A percentile compares a stretch with the other conserved stretches of the same genome.
Evolutionary conservation across 352 stramenopile species (phyloP).

Genomic region (Phytophthora multivora): DNA sequence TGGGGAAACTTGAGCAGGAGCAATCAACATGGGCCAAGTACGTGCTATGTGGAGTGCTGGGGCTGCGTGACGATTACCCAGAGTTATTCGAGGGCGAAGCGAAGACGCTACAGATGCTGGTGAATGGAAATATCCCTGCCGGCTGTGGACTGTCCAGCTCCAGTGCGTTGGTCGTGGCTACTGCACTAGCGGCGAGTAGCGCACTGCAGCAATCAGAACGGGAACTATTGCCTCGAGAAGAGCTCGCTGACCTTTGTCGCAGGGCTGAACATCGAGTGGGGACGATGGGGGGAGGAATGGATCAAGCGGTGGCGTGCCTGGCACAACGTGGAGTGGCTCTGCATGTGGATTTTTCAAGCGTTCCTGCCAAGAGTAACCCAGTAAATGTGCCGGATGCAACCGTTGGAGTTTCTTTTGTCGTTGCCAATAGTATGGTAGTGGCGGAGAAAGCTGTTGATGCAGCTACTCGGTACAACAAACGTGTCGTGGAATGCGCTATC

Average conservation of each 20-base stretch:
- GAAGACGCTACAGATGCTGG: conserved; percentile 46
- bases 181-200: conserved; percentile 45
- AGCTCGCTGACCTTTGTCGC: conserved; percentile 64
- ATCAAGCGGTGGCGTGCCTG: conserved; percentile 76
- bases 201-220: conserved; percentile 14
- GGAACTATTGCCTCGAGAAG: conserved; percentile 26
- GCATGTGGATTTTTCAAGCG: conserved; percentile 60
- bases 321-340: conserved; percentile 51
- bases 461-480: conserved; percentile 71
- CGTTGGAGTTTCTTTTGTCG: conserved; percentile 59
- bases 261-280: conserved; percentile 68
- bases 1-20: conserved; percentile 9
- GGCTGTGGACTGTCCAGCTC: conserved; percentile 81
- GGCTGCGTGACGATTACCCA: conserved; percentile 16
- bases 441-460: conserved; percentile 81
- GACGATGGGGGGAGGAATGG: conserved; percentile 85
- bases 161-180: conserved; percentile 78
- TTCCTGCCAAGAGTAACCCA: conserved; percentile 12
- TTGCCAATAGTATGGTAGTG: conserved; percentile 73
- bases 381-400: conserved; percentile 24
- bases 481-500: conserved; percentile 78
- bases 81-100: conserved; percentile 14
- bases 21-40: conserved; percentile 42
- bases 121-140: conserved; percentile 71
- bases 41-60: conserved; percentile 41